These are phyloP conservation scores for Cicer judaicum DNA, from an alignment of 306 rosid genomes.

Conservation along the genomic window DNA sequence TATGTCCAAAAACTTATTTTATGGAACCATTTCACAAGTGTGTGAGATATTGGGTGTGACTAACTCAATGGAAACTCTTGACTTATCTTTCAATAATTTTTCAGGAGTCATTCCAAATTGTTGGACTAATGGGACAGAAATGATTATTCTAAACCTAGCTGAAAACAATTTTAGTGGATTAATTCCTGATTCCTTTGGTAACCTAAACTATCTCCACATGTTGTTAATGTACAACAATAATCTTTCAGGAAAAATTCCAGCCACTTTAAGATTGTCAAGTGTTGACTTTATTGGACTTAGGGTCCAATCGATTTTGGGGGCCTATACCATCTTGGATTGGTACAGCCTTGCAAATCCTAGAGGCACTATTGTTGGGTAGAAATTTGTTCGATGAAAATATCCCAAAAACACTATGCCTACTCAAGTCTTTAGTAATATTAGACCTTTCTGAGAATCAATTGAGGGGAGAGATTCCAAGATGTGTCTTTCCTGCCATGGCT, in stretches of 20 bases:
- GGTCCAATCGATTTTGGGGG: slow-evolving; percentile 26
- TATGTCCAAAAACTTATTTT: slow-evolving; percentile 4
- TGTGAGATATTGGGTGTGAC: slow-evolving; percentile 25
- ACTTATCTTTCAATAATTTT: slow-evolving; percentile 18
- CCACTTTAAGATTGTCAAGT: not conserved
- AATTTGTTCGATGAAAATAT: slow-evolving; percentile 31
- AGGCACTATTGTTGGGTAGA: not conserved
- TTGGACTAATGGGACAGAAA: slow-evolving; percentile 7
- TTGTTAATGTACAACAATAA: slow-evolving; percentile 15
- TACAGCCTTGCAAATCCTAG: not conserved
- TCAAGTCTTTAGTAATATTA: not conserved
- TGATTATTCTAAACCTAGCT: not conserved
- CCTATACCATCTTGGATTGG: slow-evolving; percentile 49
- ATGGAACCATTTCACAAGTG: slow-evolving; percentile 15
- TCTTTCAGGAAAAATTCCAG: slow-evolving; percentile 26
- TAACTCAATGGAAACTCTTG: slow-evolving; percentile 29
- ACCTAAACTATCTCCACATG: not conserved
- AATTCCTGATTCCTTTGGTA: slow-evolving; percentile 45
- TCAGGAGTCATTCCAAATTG: slow-evolving; percentile 34
- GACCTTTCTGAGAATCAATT: slow-evolving; percentile 38
- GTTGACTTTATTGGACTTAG: not conserved
- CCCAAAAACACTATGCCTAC: slow-evolving; percentile 31
- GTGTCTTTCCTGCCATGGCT: slow-evolving; percentile 37
- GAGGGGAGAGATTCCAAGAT: slow-evolving; percentile 39
- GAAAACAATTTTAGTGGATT: slow-evolving; percentile 21